Conservation (phyloP, 2,329 filamentous ascomycete genomes). For the Monosporascus sp. region DNA sequence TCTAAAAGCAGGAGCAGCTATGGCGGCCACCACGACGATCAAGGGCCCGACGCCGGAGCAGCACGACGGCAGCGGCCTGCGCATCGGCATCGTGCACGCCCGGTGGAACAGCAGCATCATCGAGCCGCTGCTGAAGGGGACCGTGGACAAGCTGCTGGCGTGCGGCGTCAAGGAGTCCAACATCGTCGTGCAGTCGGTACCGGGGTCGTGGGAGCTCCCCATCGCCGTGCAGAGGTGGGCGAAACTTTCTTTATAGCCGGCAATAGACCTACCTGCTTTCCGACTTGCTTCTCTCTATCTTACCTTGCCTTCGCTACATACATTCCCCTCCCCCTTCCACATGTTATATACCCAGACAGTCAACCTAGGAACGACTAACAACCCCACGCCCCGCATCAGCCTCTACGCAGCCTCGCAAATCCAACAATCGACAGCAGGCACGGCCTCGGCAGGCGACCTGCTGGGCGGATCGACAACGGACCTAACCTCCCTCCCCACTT, state of each 20-base stretch:
- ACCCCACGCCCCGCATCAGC: conserved; percentile 35
- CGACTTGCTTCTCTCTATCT: conserved; percentile 3
- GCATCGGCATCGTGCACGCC: conserved; percentile 92
- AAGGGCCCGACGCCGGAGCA: conserved; percentile 54
- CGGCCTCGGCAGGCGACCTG: conserved; percentile 68
- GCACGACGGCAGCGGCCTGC: conserved; percentile 66
- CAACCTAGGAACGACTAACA: background rate
- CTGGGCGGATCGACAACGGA: conserved; percentile 66
- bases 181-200: conserved; percentile 84
- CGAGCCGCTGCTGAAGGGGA: conserved; percentile 74
- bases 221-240: conserved; percentile 78
- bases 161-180: conserved; percentile 83
- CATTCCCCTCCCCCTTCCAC: no score
- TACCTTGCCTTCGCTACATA: no score
- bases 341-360: no score
- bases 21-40: conserved; percentile 41
- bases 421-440: conserved; percentile 63
- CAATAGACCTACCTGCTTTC: no score
- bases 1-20: conserved; percentile 35
- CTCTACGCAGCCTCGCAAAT: conserved; percentile 83
- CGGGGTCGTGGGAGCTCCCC: conserved; percentile 91
- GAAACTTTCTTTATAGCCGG: background rate
- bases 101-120: conserved; percentile 93
- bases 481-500: conserved; percentile 45
- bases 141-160: conserved; percentile 69